Evolutionary conservation across 2,329 filamentous ascomycete species (phyloP), one percentile per base, ranked within the genome.

Genomic region (Trichocomaceae sp.): DNA sequence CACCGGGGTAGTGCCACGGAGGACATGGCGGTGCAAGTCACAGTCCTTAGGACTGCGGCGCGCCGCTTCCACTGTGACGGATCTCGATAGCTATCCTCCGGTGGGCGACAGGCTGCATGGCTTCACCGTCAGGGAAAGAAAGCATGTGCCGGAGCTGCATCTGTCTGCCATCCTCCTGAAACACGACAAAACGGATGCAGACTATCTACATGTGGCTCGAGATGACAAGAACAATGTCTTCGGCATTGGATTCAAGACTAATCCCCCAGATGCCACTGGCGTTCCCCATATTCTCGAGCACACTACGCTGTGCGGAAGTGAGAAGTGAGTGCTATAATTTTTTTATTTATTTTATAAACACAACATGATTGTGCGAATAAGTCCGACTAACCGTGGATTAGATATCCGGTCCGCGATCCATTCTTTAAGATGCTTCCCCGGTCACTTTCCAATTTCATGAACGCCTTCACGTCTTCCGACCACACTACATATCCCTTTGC

Each of bases 361-460:
- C 19, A 10, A 5, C 7, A 45, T 44, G 1, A 15, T 4, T 31
- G 29, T 20, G 29, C 13, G 39, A 7, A 12, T n/a, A 35, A 9
- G 10, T 10, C 10, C 9, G 22, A 35, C 33, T 53, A 47, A 53
- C 19, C 3, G 7, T 54, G 46, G 39, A 56, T 50, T 67, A 92
- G 88, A 71, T 95, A 91, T 69, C 93, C 93, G n/a, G 92, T 99
- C 56, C 89, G 93, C 59, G 93, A 99, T 67, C 93, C 93, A 0
- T 99, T 99, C 79, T 99, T 99, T 79, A 99, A 97, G 81, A 99
- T 99, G 93, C 82, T 99, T 23, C 93, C 93, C 20, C 85, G 93
- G 63, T 96, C 93, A 5, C 80, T 99, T n/a, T 96, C 93, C 60
- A 99, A 97, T 73, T 99, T 96, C 69, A 99, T 99, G 93, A 99